Percentiles rank a stretch among this genome's conserved stretches.
Conservation (phyloP, 1,139 yeast species). For the Casaregolazyma lundiana region DNA sequence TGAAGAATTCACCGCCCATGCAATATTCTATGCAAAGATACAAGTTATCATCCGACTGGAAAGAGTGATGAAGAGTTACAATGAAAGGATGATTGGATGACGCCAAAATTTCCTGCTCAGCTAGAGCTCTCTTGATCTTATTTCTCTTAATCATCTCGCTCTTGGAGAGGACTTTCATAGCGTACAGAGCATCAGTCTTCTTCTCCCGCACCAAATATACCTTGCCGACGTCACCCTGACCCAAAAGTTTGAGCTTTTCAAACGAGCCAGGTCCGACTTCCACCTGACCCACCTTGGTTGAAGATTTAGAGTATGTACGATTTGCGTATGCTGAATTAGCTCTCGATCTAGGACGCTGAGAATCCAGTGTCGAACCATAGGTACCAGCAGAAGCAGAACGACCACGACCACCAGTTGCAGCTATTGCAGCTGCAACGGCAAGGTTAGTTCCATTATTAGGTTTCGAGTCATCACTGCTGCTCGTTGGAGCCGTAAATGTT, state of each 20-base stretch:
- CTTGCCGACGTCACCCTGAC: slow-evolving; percentile 97
- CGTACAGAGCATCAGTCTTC: slow-evolving; percentile 67
- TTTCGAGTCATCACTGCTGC: background rate
- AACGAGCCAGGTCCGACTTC: slow-evolving; percentile 84
- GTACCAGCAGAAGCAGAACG: background rate
- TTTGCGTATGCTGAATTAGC: slow-evolving; percentile 24
- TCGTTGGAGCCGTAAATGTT: slow-evolving; percentile 1
- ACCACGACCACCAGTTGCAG: slow-evolving; percentile 10
- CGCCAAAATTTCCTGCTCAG: slow-evolving; percentile 95
- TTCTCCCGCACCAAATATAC: slow-evolving; percentile 89
- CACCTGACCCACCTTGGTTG: slow-evolving; percentile 68
- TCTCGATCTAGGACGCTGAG: slow-evolving; percentile 29
- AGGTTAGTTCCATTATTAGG: slow-evolving; percentile 1
- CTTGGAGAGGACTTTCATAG: slow-evolving; percentile 88
- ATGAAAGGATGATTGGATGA: slow-evolving; percentile 96
- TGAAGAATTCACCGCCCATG: slow-evolving; percentile 98
- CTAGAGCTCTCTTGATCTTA: slow-evolving; percentile 88
- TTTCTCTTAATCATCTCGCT: slow-evolving; percentile 93
- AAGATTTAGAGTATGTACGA: slow-evolving; percentile 56
- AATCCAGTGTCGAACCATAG: slow-evolving; percentile 9
- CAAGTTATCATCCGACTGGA: slow-evolving; percentile 89
- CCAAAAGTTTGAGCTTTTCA: slow-evolving; percentile 80
- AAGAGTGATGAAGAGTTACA: slow-evolving; percentile 92
- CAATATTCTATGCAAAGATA: slow-evolving; percentile 98
- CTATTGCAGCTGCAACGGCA: slow-evolving; percentile 12